phyloP scores from a whole-genome alignment of 2,329 filamentous ascomycete species.

The Aureobasidium sp. region DNA sequence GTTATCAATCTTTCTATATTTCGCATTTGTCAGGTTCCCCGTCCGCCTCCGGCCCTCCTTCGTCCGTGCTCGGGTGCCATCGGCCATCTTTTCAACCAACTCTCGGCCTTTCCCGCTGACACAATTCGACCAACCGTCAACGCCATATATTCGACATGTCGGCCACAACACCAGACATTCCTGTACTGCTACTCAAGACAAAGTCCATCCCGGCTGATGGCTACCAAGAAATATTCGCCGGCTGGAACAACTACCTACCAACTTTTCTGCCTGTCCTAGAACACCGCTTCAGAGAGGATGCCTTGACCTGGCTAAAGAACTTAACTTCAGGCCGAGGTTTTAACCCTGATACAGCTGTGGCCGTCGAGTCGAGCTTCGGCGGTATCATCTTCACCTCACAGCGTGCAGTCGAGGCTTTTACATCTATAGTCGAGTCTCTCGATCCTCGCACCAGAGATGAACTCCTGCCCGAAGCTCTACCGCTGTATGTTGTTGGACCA shows the following conservation, averaged over 20 bases:
- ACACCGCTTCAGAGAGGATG: constrained; percentile 55
- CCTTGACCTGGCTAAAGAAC: constrained; percentile 45
- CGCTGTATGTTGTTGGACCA: constrained; percentile 71
- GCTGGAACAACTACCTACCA: constrained; percentile 45
- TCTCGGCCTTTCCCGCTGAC: constrained; percentile 7
- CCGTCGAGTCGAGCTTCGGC: constrained; percentile 46
- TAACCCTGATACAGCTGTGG: constrained; percentile 17
- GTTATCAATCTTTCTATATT: constrained; percentile 14
- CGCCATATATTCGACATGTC: constrained; percentile 1
- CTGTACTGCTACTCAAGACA: constrained; percentile 69
- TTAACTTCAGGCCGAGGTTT: constrained; percentile 42
- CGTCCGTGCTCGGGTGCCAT: constrained; percentile 11
- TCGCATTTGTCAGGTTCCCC: constrained; percentile 11
- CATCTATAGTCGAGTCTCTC: constrained; percentile 50
- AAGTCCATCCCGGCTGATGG: constrained; percentile 61
- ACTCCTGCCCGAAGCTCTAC: constrained; percentile 41
- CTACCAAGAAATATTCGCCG: constrained; percentile 60
- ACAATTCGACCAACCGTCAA: constrained; percentile 3
- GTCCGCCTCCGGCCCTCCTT: background rate
- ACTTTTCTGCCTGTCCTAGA: constrained; percentile 69
- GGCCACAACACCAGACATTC: constrained; percentile 25
- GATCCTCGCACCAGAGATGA: constrained; percentile 24
- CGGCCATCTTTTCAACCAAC: background rate
- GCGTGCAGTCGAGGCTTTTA: constrained; percentile 71
- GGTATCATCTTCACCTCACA: constrained; percentile 82